Evolutionary conservation across 192 early-diverging fungal genomes (phyloP), one percentile per base, ranked within the genome.

Genomic region (Coemansia sp.): DNA sequence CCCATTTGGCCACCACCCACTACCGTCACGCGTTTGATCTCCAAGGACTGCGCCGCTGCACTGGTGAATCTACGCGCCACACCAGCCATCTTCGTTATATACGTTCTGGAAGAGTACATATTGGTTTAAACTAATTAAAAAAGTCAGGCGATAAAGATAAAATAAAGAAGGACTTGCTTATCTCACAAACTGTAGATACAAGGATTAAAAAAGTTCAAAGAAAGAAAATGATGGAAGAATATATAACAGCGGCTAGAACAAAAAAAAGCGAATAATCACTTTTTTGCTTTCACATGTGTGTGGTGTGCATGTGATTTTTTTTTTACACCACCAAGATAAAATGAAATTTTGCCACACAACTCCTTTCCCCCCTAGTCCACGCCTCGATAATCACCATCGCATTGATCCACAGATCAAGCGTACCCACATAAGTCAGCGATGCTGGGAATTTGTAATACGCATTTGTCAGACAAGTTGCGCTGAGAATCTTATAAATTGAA

Each of bases 1-100:
- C 93, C 93, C 93, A 95, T 95, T 39, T 93, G 77, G 66, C 95
- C 95, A 20, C 92, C 89, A 38, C 95, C 95, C 63, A 94, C 87
- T 28, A 97, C 91, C 11, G 93, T 90, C 36, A 97, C 83, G 35
- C 90, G 75, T 12, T 39, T 58, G 48, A 75, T 70, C 3, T 35
- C 45, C 11, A 61, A 28, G 20, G 35, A 60, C 60, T 51, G 51
- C 28, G 41, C 38, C 18, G 73, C 22, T 32, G 41, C n/a, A 52
- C 65, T 54, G 69, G 37, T n/a, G 34, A 65, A 36, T 8, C 59
- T 33, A 51, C 59, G 67, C 59, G 51, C 59, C 34, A 51, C 62
- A 5, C 20, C 20, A 7, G 45, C 14, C 45, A 48, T 48, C 45
- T 48, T 48, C 4, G 45, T 15, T 48, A 48, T 12, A 3, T 48